phyloP scores from a whole-genome alignment of 164 flowering plant genomes.

The Pachysandra terminalis region DNA sequence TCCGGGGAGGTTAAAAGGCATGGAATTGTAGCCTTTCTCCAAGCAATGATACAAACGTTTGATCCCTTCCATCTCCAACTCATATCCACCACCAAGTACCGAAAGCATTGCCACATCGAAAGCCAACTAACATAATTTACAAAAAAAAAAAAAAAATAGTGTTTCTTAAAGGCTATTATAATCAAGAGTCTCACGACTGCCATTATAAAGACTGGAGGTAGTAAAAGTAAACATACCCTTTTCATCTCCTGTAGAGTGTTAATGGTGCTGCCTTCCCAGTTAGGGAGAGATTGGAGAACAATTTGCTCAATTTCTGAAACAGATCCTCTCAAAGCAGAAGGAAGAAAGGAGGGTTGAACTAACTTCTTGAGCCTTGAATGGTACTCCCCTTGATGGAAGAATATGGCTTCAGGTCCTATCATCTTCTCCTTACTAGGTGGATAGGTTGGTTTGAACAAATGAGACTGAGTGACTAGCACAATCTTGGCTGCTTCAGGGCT shows the following conservation, averaged over 20 bases:
- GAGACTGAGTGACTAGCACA: slow-evolving; percentile 58
- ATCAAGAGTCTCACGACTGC: too few species aligned
- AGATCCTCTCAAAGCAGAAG: slow-evolving; percentile 44
- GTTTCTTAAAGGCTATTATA: neutral
- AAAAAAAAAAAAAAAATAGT: neutral
- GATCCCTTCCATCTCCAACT: slow-evolving; percentile 44
- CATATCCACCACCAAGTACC: slow-evolving; percentile 42
- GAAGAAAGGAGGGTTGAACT: slow-evolving; percentile 64
- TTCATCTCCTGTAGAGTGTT: slow-evolving; percentile 77
- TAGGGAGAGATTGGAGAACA: slow-evolving; percentile 39
- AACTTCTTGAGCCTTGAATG: slow-evolving; percentile 69
- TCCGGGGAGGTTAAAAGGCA: slow-evolving; percentile 81
- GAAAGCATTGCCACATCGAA: slow-evolving; percentile 81
- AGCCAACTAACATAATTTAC: slow-evolving; percentile 61
- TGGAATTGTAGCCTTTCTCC: slow-evolving; percentile 86
- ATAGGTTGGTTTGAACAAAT: slow-evolving; percentile 69
- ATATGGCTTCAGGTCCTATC: slow-evolving; percentile 78
- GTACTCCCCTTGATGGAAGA: slow-evolving; percentile 81
- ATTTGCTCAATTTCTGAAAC: slow-evolving; percentile 55
- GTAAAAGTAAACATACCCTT: slow-evolving; percentile 31
- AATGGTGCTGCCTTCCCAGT: slow-evolving; percentile 42
- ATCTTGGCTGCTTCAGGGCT: slow-evolving; percentile 69
- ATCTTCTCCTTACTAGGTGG: slow-evolving; percentile 78
- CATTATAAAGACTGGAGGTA: neutral
- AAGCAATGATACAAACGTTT: slow-evolving; percentile 48